Evolutionary conservation across 2,329 filamentous ascomycete genomes (phyloP).

Genomic region (Tolypocladium ovalisporum): DNA sequence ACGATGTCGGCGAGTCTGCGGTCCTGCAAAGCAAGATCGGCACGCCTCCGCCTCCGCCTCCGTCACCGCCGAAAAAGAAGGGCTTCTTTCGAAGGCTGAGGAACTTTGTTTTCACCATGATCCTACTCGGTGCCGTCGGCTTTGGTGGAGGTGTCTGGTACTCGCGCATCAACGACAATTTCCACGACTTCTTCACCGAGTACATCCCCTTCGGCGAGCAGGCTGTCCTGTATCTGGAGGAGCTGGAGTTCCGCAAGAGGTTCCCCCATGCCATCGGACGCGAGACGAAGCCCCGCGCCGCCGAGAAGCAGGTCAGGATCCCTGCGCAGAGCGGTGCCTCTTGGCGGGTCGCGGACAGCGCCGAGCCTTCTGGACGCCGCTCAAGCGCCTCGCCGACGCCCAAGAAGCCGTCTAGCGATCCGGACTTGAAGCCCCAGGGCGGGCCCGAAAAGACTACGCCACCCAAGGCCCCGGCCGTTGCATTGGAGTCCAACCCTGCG

Average conservation of each 20-base stretch:
- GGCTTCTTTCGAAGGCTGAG: slow-evolving; percentile 61
- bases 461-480: slow-evolving; percentile 14
- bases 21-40: slow-evolving; percentile 9
- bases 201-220: slow-evolving; percentile 93
- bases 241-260: slow-evolving; percentile 81
- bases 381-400: slow-evolving; percentile 39
- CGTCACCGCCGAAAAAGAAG: slow-evolving; percentile 43
- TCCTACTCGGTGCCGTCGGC: slow-evolving; percentile 64
- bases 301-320: slow-evolving; percentile 67
- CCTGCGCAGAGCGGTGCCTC: slow-evolving; percentile 77
- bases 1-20: slow-evolving; percentile 10
- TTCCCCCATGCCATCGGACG: slow-evolving; percentile 46
- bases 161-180: slow-evolving; percentile 88
- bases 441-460: slow-evolving; percentile 19
- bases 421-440: slow-evolving; percentile 13
- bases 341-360: slow-evolving; percentile 61
- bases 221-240: slow-evolving; percentile 88
- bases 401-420: slow-evolving; percentile 13
- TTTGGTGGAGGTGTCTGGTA: slow-evolving; percentile 89
- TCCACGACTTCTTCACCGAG: slow-evolving; percentile 98
- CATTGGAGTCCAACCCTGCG: slow-evolving; percentile 10
- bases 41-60: slow-evolving; percentile 24
- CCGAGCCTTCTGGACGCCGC: slow-evolving; percentile 46
- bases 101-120: slow-evolving; percentile 64
- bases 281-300: slow-evolving; percentile 37